Base-by-base conservation (phyloP, 805 yeast species). In the Brettanomyces naardenensis region DNA sequence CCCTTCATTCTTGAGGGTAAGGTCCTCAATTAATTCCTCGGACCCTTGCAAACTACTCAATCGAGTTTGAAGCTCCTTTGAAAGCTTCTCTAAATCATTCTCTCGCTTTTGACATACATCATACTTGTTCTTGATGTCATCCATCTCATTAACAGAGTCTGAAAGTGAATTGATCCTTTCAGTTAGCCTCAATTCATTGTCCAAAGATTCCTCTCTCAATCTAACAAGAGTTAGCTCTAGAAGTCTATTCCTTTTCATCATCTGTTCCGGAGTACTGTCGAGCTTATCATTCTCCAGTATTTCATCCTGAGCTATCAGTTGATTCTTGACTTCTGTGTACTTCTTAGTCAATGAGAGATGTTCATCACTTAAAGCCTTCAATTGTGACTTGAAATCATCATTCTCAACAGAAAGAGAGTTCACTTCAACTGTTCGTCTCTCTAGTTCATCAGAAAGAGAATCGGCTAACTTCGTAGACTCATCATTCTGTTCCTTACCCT, bases 381-480 rank as follows among this genome's bases (percentile, higher is more conserved):
- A 31, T 15, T 41, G 6, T 43, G 41, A 14, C 64, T 42, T 34
- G 59, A 61, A 2, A 33, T 35, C 3, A 41, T 41, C 22, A 46
- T 42, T 64, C n/a, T 59, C 53, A 4, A 61, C 63, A 5, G 53
- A 54, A 4, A 69, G 44, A 26, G 59, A 60, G 25, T 66, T 76
- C 32, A 68, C 65, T 31, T 78, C 83, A 0, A 72, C 62, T 45
- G 46, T 38, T 62, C 68, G n/a, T 59, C 36, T 5, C 50, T 54
- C 37, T 51, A 65, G 21, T 59, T 61, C 19, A 5, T 19, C 13
- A 19, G 13, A 17, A 15, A 30, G 19, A 15, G 14, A 6, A 20
- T 30, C 19, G 11, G 11, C 18, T 6, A 15, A 17, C 6, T 11
- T 15, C 19, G 18, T 6, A 6, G 17, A 7, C 26, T 23, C 26